Percentiles rank a stretch among this genome's conserved stretches.
These are phyloP conservation scores for Lentinula sp. DNA, from an alignment of 768 basidiomycete species.

Conservation along the genomic window DNA sequence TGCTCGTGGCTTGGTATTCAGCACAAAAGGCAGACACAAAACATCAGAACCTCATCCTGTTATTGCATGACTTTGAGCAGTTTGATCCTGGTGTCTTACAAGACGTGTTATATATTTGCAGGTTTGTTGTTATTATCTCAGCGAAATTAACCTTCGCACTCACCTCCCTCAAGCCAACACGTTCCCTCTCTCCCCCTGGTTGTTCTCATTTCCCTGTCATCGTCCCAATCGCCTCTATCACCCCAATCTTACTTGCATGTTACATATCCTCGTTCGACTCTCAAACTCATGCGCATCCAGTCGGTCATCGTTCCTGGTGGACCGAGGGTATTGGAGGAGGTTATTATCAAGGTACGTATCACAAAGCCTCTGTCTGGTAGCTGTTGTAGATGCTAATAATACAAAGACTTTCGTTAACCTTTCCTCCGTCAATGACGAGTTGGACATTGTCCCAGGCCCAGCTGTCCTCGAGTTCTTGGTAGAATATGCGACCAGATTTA, in stretches of 20 bases:
- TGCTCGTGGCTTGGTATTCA: slow-evolving; percentile 57
- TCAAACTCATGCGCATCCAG: slow-evolving; percentile 52
- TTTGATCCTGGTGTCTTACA: slow-evolving; percentile 57
- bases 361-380: background rate
- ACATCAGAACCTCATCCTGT: slow-evolving; percentile 37
- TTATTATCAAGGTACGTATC: slow-evolving; percentile 46
- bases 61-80: slow-evolving; percentile 74
- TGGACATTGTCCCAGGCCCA: slow-evolving; percentile 58
- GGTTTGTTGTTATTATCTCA: slow-evolving; percentile 29
- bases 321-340: slow-evolving; percentile 39
- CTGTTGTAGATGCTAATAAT: slow-evolving; percentile 10
- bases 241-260: slow-evolving; percentile 49
- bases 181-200: slow-evolving; percentile 52
- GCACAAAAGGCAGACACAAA: slow-evolving; percentile 15
- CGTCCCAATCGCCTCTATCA: slow-evolving; percentile 38
- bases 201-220: slow-evolving; percentile 58
- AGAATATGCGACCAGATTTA: slow-evolving; percentile 53
- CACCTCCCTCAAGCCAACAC: slow-evolving; percentile 33
- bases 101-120: slow-evolving; percentile 69
- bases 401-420: slow-evolving; percentile 58
- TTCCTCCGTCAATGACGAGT: slow-evolving; percentile 22
- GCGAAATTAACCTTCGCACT: background rate
- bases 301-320: slow-evolving; percentile 47
- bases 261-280: slow-evolving; percentile 52
- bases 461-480: slow-evolving; percentile 44